Base-by-base conservation (phyloP, 2,329 filamentous ascomycete genomes). In the Clarireedia paspali region DNA sequence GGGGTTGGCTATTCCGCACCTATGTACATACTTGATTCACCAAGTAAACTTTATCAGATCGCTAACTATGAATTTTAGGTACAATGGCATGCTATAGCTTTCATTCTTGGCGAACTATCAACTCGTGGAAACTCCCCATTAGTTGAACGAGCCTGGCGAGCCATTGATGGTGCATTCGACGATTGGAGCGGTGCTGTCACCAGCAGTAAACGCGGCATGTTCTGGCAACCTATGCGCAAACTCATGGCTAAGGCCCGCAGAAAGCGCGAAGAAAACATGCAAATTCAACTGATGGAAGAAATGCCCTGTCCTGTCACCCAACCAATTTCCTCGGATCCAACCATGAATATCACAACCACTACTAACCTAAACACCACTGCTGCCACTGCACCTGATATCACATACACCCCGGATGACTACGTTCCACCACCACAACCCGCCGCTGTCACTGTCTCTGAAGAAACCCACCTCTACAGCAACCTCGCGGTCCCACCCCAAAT, bases 141-240 rank as follows among this genome's bases (percentile, higher is more conserved):
- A 6, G 66, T 73, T 3, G 73, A 75, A 20, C 63, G 72, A 15
- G 73, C 71, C 3, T 76, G 74, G 74, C 57, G 64, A 15, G 69
- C 68, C 2, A 60, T 75, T 5, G 70, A 75, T 30, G 42, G 55
- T n/a, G 57, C 64, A 1, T 70, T 69, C 45, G 46, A 46, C 1
- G 57, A 62, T 24, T 68, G 65, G 66, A 62, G 54, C 20, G 55
- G 48, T 5, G 56, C 55, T 2, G 60, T 66, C 3, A 50, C 40
- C 10, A 61, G 71, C 15, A 69, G 70, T n/a, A 76, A 74, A 53
- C 76, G 75, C 51, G 78, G 80, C 3, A 79, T 81, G 71, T 69
- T 87, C 0, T 87, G 84, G 84, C 77, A 79, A 45, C 83, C 83
- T 0, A 70, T 88, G 47, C 72, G 76, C 26, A 83, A 80, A 59